Conservation (phyloP, 768 basidiomycete genomes). For the Dacryopinax primogenitus region DNA sequence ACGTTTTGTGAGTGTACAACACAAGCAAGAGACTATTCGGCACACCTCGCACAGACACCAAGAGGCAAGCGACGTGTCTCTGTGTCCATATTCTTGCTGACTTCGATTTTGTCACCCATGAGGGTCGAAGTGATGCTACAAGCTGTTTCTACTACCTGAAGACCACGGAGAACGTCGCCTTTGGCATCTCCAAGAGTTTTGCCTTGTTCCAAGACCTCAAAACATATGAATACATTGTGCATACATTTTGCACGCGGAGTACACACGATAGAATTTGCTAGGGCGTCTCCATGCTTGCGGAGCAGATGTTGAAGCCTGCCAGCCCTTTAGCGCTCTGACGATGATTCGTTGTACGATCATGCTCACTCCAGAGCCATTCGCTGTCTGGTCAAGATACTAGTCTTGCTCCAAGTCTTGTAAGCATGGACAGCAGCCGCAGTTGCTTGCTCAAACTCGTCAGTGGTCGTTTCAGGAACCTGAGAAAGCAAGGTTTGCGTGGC, state of each 20-base stretch:
- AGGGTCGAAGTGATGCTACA: constrained; percentile 69
- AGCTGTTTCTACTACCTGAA: constrained; percentile 81
- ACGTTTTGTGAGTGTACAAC: constrained; percentile 20
- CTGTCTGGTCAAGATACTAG: constrained; percentile 76
- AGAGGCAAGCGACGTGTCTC: constrained; percentile 70
- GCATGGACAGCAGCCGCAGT: constrained; percentile 73
- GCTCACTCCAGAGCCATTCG: constrained; percentile 77
- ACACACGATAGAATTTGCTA: constrained; percentile 71
- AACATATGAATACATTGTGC: constrained; percentile 15
- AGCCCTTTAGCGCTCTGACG: neutral
- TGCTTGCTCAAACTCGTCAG: constrained; percentile 66
- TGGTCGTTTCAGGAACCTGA: constrained; percentile 78
- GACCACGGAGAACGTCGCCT: constrained; percentile 83
- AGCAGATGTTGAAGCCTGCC: constrained; percentile 73
- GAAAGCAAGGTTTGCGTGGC: constrained; percentile 84
- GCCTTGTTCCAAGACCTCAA: constrained; percentile 62
- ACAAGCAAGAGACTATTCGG: constrained; percentile 6
- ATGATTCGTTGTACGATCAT: neutral
- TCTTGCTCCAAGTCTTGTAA: constrained; percentile 76
- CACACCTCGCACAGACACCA: constrained; percentile 55
- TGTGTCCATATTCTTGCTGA: constrained; percentile 90
- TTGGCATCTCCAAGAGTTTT: constrained; percentile 91
- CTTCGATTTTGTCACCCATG: constrained; percentile 87
- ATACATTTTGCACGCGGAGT: neutral
- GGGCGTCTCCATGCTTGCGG: constrained; percentile 69